phyloP scores from a whole-genome alignment of 2,329 filamentous ascomycete species.

The Colletotrichum filicis region DNA sequence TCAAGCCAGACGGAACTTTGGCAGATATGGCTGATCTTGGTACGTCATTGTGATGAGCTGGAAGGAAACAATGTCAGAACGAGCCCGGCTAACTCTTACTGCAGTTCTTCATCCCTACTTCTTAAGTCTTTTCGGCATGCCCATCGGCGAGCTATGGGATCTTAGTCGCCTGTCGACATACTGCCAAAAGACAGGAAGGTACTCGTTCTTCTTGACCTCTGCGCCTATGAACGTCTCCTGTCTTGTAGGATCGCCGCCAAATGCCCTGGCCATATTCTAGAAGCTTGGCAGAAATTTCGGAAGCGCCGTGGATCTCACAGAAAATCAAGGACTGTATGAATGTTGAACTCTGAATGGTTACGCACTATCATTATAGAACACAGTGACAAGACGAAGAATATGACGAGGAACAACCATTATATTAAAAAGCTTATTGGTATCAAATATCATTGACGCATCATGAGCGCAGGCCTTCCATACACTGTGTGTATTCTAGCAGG shows the following conservation, averaged over 20 bases:
- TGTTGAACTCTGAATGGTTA: no score
- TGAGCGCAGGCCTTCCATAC: no score
- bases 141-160: slow-evolving; percentile 67
- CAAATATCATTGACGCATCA: not conserved
- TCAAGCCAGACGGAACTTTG: slow-evolving; percentile 52
- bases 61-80: not conserved
- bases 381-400: not conserved
- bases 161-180: slow-evolving; percentile 63
- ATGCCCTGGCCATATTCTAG: slow-evolving; percentile 58
- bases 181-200: slow-evolving; percentile 63
- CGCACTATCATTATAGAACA: not conserved
- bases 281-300: not conserved
- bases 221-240: slow-evolving; percentile 68
- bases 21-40: slow-evolving; percentile 48
- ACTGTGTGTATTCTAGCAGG: no score
- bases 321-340: not conserved
- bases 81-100: not conserved
- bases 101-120: slow-evolving; percentile 60
- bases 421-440: not conserved
- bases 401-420: not conserved
- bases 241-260: slow-evolving; percentile 59
- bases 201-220: slow-evolving; percentile 72
- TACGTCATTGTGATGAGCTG: slow-evolving; percentile 41
- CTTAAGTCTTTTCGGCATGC: slow-evolving; percentile 62
- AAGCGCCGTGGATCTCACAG: no score